These are phyloP conservation scores for Nakaseomyces uthaithaninus DNA, from an alignment of 1,139 yeast genomes.

Conservation along the genomic window DNA sequence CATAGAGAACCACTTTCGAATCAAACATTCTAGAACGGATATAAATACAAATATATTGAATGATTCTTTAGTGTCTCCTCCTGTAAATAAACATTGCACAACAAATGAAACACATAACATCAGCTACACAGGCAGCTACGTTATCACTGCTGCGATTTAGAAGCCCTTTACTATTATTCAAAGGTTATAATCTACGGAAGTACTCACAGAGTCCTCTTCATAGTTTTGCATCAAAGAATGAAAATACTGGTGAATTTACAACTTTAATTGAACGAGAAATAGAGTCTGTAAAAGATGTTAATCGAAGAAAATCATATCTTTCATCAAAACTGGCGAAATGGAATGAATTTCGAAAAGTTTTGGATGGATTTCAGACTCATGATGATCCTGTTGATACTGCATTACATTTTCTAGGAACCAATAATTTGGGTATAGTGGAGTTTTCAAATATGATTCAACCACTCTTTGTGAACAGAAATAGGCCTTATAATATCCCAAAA, in stretches of 20 bases:
- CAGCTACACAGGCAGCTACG: too few species aligned
- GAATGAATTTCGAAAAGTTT: neutral
- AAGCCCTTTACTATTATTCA: too few species aligned
- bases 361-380: neutral
- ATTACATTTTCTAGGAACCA: neutral
- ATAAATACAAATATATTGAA: too few species aligned
- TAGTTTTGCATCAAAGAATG: neutral
- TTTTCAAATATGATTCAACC: slow-evolving; percentile 5
- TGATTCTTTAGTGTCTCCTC: too few species aligned
- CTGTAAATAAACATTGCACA: too few species aligned
- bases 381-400: slow-evolving; percentile 1
- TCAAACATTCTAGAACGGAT: too few species aligned
- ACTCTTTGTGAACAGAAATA: neutral
- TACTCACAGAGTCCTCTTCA: neutral
- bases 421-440: slow-evolving; percentile 1
- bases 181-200: too few species aligned
- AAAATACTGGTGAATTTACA: neutral
- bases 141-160: too few species aligned
- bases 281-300: slow-evolving; percentile 2
- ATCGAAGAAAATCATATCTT: neutral
- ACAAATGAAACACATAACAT: too few species aligned
- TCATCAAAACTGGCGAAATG: neutral
- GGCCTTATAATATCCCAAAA: neutral
- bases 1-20: too few species aligned
- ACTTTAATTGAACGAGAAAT: neutral